Conservation (phyloP, 106 monocot genomes). For the Iris macrosiphon region DNA sequence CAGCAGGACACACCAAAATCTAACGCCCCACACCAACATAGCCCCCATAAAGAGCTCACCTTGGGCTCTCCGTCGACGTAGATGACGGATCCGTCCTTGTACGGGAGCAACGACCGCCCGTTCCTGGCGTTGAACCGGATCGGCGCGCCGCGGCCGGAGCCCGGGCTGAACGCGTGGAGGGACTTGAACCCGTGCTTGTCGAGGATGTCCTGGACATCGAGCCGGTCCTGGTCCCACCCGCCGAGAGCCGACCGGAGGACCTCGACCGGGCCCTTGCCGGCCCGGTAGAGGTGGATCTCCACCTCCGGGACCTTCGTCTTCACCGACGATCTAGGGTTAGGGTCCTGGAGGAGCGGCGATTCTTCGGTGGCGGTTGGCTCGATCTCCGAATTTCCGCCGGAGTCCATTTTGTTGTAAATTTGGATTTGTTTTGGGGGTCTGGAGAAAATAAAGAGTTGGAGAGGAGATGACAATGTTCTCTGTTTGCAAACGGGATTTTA, state of each 20-base stretch:
- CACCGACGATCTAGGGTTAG: constrained; percentile 29
- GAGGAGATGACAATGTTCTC: no score
- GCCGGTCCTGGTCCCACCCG: constrained; percentile 78
- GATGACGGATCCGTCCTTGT: constrained; percentile 62
- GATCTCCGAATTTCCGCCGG: constrained; percentile 2
- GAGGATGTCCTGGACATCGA: constrained; percentile 86
- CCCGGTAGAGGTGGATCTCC: constrained; percentile 56
- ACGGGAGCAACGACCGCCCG: constrained; percentile 80
- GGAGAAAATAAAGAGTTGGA: no score
- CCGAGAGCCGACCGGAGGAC: constrained; percentile 67
- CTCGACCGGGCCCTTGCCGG: constrained; percentile 51
- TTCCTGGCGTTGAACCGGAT: constrained; percentile 67
- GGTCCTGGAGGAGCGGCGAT: background rate
- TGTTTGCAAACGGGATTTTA: no score
- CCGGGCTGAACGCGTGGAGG: constrained; percentile 55
- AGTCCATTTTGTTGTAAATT: no score
- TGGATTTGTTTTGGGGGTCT: no score
- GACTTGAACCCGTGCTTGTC: constrained; percentile 65
- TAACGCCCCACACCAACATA: no score
- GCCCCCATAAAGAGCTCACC: constrained; percentile 36
- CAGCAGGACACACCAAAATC: no score
- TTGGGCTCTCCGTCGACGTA: constrained; percentile 83
- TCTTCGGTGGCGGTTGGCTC: constrained; percentile 8
- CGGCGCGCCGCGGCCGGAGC: constrained; percentile 41
- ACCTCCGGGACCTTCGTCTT: constrained; percentile 57